Conservation (phyloP, 805 yeast species). For the Tetrapisispora arboricola region DNA sequence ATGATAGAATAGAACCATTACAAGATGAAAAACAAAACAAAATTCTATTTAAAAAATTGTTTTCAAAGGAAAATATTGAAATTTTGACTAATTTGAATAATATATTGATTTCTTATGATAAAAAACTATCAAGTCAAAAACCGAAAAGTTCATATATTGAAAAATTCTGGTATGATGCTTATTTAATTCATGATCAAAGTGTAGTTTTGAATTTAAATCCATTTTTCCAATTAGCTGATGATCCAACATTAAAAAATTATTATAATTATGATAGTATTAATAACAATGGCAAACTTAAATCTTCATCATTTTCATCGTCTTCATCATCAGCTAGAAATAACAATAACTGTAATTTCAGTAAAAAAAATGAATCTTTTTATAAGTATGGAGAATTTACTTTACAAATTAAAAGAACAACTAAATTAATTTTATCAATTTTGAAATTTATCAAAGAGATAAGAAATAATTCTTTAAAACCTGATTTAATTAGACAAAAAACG, state of each 20-base stretch:
- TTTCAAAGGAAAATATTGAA: conserved; percentile 16
- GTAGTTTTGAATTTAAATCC: conserved; percentile 91
- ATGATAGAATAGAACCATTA: conserved; percentile 64
- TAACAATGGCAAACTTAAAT: neutral
- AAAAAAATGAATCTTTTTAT: neutral
- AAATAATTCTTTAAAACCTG: conserved; percentile 63
- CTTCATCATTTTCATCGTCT: too few relatives aligned
- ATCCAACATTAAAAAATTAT: conserved; percentile 45
- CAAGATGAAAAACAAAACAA: conserved; percentile 66
- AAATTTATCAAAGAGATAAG: conserved; percentile 74
- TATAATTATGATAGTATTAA: neutral
- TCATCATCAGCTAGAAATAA: too few relatives aligned
- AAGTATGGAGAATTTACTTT: conserved; percentile 28
- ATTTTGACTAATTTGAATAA: conserved; percentile 43
- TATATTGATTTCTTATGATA: conserved; percentile 51
- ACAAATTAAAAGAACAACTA: conserved; percentile 74
- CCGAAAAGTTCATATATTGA: conserved; percentile 74
- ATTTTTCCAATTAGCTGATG: conserved; percentile 81
- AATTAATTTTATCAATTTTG: conserved; percentile 64
- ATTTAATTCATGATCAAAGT: conserved; percentile 76
- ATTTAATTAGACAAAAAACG: conserved; percentile 46
- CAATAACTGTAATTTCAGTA: too few relatives aligned
- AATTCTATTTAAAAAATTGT: conserved; percentile 44
- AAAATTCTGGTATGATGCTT: conserved; percentile 91
- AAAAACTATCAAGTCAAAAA: conserved; percentile 49